Conservation (phyloP, 1,284 basidiomycete species). For the Ceratobasidium sp. region DNA sequence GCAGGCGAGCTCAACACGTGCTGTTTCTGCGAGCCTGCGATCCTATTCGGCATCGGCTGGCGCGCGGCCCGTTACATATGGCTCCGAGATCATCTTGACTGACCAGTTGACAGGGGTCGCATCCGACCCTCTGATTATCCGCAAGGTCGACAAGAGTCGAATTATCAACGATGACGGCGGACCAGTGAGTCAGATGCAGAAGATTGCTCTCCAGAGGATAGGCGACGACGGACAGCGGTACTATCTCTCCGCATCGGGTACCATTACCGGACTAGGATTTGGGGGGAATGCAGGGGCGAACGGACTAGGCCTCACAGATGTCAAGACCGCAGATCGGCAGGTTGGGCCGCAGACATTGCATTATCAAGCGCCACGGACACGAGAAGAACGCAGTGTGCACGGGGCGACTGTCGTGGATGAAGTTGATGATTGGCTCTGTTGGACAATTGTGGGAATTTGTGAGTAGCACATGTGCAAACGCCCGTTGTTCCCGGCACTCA, state of each 20-base stretch:
- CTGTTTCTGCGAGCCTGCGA: slow-evolving; percentile 24
- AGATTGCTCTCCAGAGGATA: slow-evolving; percentile 88
- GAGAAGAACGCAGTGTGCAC: slow-evolving; percentile 75
- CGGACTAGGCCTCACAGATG: slow-evolving; percentile 42
- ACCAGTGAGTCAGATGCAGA: slow-evolving; percentile 96
- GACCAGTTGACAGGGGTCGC: slow-evolving; percentile 86
- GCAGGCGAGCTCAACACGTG: slow-evolving; percentile 10
- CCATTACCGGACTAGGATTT: slow-evolving; percentile 37
- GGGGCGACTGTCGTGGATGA: slow-evolving; percentile 78
- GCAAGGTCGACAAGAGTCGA: slow-evolving; percentile 92
- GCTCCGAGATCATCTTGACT: slow-evolving; percentile 86
- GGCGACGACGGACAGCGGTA: slow-evolving; percentile 73
- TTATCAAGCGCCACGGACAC: slow-evolving; percentile 77
- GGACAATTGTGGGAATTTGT: slow-evolving; percentile 97
- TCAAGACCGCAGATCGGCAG: slow-evolving; percentile 59
- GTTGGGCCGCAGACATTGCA: slow-evolving; percentile 81
- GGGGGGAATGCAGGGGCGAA: slow-evolving; percentile 40
- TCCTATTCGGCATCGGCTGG: slow-evolving; percentile 38
- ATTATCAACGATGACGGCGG: slow-evolving; percentile 80
- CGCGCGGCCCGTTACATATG: slow-evolving; percentile 81
- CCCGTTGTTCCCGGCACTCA: slow-evolving; percentile 48
- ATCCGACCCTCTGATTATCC: slow-evolving; percentile 87
- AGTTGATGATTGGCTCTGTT: slow-evolving; percentile 93
- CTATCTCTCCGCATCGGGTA: slow-evolving; percentile 77
- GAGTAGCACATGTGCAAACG: slow-evolving; percentile 56